Base-by-base conservation (phyloP, 2,329 filamentous ascomycete species). In the Alternaria infectoria region DNA sequence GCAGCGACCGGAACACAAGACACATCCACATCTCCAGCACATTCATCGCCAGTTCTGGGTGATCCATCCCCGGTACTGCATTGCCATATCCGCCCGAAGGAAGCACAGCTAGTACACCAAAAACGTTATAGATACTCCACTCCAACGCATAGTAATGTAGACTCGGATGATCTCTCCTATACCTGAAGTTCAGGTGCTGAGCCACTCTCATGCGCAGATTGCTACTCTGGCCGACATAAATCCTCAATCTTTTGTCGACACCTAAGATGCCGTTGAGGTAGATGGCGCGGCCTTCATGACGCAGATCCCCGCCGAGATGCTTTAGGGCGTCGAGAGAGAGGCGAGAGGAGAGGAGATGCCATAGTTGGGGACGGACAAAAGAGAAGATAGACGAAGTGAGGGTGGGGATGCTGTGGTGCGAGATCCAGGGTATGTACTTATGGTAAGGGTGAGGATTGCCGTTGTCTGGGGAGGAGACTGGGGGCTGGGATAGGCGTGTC, bases 21-120 rank as follows among this genome's bases (percentile, higher is more conserved):
- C 69, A 67, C 64, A 74, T 75, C 75, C 77, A 79, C 75, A 78
- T 78, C 54, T 80, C 78, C 15, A 79, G 46, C 6, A 80, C 46
- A 59, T 79, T 79, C 11, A 78, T 45, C 3, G 79, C 19, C 4
- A 79, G 36, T 3, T 60, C 68, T 5, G 69, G 69, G 23, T 65
- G 64, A 11, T 77, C 76, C 71, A 75, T 75, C 0, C 74, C 74
- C 0, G 68, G 68, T 6, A 73, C 46, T 7, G 46, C 43, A 10
- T 68, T 17, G 9, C 63, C 21, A 65, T 66, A 8, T 54, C 66
- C 57, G 58, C 65, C 47, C 51, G 57, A 50, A 0, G 74, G 74
- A 0, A 76, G 36, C 2, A 59, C 46, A 3, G 72, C 72, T 2
- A 79, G 57, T 6, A 73, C 54, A 4, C 72, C 71, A 19, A 77